These are phyloP conservation scores for Halophytophthora batemanensis DNA, from an alignment of 352 stramenopile genomes.

Conservation along the genomic window DNA sequence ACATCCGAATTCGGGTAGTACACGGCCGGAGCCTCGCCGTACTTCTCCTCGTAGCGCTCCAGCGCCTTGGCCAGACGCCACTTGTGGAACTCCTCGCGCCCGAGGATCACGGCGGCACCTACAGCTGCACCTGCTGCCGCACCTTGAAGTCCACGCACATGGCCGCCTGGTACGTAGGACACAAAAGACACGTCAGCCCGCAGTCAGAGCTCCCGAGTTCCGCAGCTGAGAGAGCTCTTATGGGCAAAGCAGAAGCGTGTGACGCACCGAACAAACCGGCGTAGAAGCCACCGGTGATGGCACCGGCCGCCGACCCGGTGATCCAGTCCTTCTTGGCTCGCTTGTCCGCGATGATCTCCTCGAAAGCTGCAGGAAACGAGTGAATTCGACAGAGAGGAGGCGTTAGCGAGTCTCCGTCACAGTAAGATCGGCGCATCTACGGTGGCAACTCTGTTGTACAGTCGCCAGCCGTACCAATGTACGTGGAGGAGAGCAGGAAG, in stretches of 20 bases:
- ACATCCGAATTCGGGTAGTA: conserved; percentile 63
- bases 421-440: not conserved
- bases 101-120: conserved; percentile 58
- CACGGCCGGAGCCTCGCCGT: conserved; percentile 52
- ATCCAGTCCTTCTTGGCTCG: conserved; percentile 53
- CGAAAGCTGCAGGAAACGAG: conserved; percentile 42
- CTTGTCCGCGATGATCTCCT: conserved; percentile 78
- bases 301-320: conserved; percentile 50
- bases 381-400: not conserved
- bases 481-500: conserved; percentile 81
- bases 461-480: conserved; percentile 46
- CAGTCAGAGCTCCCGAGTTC: not conserved
- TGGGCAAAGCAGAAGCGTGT: not conserved
- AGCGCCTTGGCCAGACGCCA: conserved; percentile 75
- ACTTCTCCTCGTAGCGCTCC: conserved; percentile 80
- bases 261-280: conserved; percentile 57
- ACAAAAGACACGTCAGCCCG: not conserved
- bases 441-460: too few species aligned
- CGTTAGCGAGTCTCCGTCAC: not conserved
- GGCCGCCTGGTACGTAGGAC: conserved; percentile 40
- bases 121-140: conserved; percentile 53
- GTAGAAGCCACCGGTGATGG: conserved; percentile 73
- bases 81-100: conserved; percentile 66
- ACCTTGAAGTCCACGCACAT: conserved; percentile 64
- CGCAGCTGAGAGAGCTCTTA: too few species aligned